Base-by-base conservation (phyloP, 2,329 filamentous ascomycete genomes). In the Colletotrichum agaves region DNA sequence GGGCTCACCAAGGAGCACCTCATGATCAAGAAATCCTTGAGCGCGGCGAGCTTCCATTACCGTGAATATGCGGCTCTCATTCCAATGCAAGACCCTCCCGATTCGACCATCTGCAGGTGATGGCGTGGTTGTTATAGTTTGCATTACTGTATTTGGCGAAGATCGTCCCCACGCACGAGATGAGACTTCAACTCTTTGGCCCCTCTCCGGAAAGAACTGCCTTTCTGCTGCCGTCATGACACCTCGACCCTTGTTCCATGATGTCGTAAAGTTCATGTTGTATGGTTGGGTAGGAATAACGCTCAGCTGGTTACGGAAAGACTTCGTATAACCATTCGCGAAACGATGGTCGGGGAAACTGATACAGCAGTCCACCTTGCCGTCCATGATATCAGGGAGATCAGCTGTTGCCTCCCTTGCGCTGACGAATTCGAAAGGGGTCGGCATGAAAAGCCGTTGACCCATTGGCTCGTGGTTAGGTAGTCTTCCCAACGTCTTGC, bases 1-100 rank as follows among this genome's bases (percentile, higher is more conserved):
- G 0, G 84, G 75, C 0, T 61, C 73, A 0, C 92, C 92, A 1
- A 94, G 76, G 0, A 97, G 75, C 0, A 94, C 84, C 64, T 95
- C 93, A 5, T 88, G 71, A 62, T 95, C 91, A 0, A 83, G 87
- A 44, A 91, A 88, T 0, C 91, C 90, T 75, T 96, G 93, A 0
- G 89, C 90, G 2, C 91, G 81, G 1, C 90, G 80, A 0, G 84
- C 86, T 75, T 96, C 93, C 80, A 90, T 82, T 2, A 95, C 76
- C 0, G 85, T 89, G 0, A 93, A 72, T 0, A 84, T 77, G 0
- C 93, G 83, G 17, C 85, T 79, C 69, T 94, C 84, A 0, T 81
- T 74, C 88, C 90, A 94, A 74, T 96, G 93, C 6, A 93, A 70
- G 0, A 79, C 74, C 0, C 79, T 77, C 0, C 91, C 88, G 2